Conservation (phyloP, 768 basidiomycete species). For the Boletus insuetus region DNA sequence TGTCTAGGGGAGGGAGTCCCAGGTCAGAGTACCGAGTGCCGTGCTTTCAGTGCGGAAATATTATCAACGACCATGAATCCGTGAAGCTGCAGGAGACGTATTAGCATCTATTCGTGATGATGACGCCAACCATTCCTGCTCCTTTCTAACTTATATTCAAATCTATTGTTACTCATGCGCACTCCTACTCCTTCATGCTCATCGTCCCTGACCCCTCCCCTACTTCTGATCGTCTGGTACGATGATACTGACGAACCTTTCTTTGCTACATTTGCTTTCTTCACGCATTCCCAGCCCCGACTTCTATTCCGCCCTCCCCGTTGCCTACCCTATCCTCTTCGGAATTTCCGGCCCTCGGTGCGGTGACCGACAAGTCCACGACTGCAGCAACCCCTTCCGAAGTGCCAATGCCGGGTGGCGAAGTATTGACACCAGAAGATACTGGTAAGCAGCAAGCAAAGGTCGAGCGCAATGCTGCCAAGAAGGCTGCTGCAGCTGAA, state of each 20-base stretch:
- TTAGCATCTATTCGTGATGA: conserved; percentile 20
- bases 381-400: conserved; percentile 16
- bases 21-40: conserved; percentile 85
- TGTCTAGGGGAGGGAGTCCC: conserved; percentile 71
- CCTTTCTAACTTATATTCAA: conserved; percentile 3
- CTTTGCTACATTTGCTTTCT: conserved; percentile 20
- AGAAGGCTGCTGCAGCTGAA: conserved; percentile 60
- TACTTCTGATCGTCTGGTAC: conserved; percentile 43
- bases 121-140: conserved; percentile 19
- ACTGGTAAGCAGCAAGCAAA: conserved; percentile 50
- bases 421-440: conserved; percentile 31
- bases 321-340: conserved; percentile 55
- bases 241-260: conserved; percentile 41
- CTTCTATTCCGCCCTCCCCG: conserved; percentile 37
- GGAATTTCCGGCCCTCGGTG: conserved; percentile 71
- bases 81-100: conserved; percentile 25
- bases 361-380: conserved; percentile 12
- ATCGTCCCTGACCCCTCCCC: conserved; percentile 32
- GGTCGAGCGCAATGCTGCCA: conserved; percentile 60
- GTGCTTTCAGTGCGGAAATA: conserved; percentile 89
- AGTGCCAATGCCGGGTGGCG: conserved; percentile 18
- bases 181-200: conserved; percentile 11
- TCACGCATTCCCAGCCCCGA: conserved; percentile 33
- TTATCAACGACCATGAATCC: conserved; percentile 55
- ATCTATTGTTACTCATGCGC: conserved; percentile 6